A percentile compares a stretch with the other conserved stretches of the same genome.
These are phyloP conservation scores for Xerocomus nothofagi DNA, from an alignment of 1,284 basidiomycete genomes.

Conservation along the genomic window DNA sequence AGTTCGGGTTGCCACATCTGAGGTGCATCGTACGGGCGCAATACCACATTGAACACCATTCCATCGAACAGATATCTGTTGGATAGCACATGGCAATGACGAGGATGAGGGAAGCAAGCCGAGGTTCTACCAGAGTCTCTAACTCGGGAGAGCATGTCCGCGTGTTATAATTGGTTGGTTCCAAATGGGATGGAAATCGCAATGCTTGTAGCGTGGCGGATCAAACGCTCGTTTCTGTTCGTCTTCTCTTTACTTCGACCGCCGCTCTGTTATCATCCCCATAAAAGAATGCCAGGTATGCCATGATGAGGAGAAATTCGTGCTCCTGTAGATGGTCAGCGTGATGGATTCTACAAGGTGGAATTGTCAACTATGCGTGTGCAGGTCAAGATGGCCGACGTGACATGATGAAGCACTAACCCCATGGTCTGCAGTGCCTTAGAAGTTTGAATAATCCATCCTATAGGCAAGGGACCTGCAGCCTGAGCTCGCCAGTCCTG, in stretches of 20 bases:
- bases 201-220: neutral
- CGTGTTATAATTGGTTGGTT: neutral
- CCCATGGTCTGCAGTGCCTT: neutral
- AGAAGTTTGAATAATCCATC: too few species aligned
- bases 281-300: neutral
- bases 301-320: neutral
- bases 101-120: neutral
- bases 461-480: too few species aligned
- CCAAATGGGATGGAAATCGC: conserved; percentile 2
- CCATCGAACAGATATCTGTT: conserved; percentile 51
- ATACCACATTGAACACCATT: conserved; percentile 59
- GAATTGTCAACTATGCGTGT: neutral
- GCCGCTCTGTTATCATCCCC: neutral
- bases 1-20: conserved; percentile 30
- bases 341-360: conserved; percentile 1
- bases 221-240: neutral
- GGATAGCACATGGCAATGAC: conserved; percentile 20
- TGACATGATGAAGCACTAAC: neutral
- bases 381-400: neutral
- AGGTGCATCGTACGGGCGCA: conserved; percentile 12
- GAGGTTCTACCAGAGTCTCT: conserved; percentile 1
- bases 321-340: neutral
- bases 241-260: neutral
- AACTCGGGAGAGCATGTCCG: neutral
- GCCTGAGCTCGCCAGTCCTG: too few species aligned